Evolutionary conservation across 2,329 filamentous ascomycete genomes (phyloP).

Genomic region (Epichloe glyceriae): DNA sequence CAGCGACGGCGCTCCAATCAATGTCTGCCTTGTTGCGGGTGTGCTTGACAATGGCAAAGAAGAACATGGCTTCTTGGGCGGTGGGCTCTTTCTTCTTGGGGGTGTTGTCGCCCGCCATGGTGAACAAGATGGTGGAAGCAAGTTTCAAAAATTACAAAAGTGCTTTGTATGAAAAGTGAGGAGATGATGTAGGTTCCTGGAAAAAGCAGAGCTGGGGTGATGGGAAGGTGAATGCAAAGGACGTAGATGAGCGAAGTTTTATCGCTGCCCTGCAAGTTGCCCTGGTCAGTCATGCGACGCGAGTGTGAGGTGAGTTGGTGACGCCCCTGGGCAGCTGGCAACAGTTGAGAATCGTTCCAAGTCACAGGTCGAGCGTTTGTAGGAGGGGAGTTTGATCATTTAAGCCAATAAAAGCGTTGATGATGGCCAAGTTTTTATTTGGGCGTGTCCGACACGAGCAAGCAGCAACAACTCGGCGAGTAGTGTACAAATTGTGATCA

Average conservation of each 20-base stretch:
- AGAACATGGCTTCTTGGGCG: conserved; percentile 29
- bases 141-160: neutral
- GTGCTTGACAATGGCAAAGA: conserved; percentile 31
- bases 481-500: conserved; percentile 3
- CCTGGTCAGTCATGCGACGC: neutral
- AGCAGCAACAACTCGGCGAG: neutral
- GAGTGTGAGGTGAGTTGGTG: neutral
- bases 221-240: too few species aligned
- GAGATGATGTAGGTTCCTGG: too few species aligned
- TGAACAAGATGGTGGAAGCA: neutral
- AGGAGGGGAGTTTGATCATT: neutral
- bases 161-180: neutral
- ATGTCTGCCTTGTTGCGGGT: conserved; percentile 29
- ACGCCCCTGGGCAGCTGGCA: neutral
- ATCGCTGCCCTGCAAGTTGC: neutral
- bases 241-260: neutral
- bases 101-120: conserved; percentile 18
- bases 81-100: conserved; percentile 23
- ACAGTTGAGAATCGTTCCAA: neutral
- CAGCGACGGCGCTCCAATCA: conserved; percentile 35
- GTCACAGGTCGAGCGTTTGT: neutral
- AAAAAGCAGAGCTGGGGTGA: neutral
- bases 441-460: neutral
- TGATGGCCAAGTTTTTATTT: neutral
- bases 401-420: neutral